Percentiles rank a stretch among this genome's conserved stretches.
Evolutionary conservation across 2,329 filamentous ascomycete species (phyloP).

Genomic region (Pyrenophora seminiperda): DNA sequence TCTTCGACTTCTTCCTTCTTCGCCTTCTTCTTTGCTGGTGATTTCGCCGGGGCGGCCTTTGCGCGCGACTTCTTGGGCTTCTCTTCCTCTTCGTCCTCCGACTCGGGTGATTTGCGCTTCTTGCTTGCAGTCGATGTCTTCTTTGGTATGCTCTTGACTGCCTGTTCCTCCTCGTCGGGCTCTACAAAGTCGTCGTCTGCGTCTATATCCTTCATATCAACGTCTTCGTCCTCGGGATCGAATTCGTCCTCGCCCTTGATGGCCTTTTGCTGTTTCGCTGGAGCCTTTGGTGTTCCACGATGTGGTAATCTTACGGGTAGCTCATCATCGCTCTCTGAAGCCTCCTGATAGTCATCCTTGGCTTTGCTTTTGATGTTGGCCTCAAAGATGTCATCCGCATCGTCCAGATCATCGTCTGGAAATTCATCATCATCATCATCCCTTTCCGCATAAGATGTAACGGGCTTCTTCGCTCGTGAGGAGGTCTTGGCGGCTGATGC

Average conservation of each 20-base stretch:
- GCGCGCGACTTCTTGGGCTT: conserved; percentile 62
- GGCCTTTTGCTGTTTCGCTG: conserved; percentile 54
- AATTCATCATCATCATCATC: conserved; percentile 66
- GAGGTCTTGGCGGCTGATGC: conserved; percentile 46
- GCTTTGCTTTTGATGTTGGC: conserved; percentile 69
- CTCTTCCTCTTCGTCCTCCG: conserved; percentile 57
- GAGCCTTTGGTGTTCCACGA: conserved; percentile 45
- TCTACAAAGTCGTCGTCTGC: conserved; percentile 53
- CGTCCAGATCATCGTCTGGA: conserved; percentile 55
- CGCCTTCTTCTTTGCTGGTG: conserved; percentile 61
- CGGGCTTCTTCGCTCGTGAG: conserved; percentile 50
- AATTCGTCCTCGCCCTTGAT: conserved; percentile 49
- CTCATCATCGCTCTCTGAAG: conserved; percentile 38
- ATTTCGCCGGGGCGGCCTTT: conserved; percentile 51
- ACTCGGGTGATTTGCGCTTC: conserved; percentile 64
- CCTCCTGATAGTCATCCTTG: conserved; percentile 72
- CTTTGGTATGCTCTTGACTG: conserved; percentile 49
- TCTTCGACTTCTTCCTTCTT: conserved; percentile 72
- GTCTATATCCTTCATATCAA: conserved; percentile 60
- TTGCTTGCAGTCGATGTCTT: conserved; percentile 41
- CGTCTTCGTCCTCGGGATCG: conserved; percentile 52
- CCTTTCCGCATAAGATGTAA: conserved; percentile 56
- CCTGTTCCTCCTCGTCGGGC: conserved; percentile 52
- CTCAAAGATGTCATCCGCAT: conserved; percentile 82
- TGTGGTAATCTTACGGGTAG: conserved; percentile 39